Percentiles rank a stretch among this genome's conserved stretches.
Conservation (phyloP, 176 grass and related monocot genomes). For the Areca catechu region DNA sequence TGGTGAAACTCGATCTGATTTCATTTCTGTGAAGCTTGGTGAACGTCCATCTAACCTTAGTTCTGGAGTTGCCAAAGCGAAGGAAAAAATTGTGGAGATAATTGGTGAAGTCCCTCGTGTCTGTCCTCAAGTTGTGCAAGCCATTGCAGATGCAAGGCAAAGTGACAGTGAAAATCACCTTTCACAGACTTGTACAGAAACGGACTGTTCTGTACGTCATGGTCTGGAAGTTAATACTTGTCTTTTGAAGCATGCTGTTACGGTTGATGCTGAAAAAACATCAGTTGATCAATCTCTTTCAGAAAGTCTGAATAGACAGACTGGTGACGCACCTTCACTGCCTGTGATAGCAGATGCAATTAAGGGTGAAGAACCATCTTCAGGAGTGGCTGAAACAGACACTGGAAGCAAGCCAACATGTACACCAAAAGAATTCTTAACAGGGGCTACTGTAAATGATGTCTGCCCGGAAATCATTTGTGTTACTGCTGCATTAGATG, state of each 20-base stretch:
- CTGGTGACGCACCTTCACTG: constrained; percentile 1
- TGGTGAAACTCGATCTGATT: not conserved
- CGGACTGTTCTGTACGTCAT: not conserved
- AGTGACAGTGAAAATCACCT: not conserved
- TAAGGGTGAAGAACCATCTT: not conserved
- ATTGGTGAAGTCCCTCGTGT: not conserved
- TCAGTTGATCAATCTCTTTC: not conserved
- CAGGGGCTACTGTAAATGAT: no score
- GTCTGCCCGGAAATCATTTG: no score
- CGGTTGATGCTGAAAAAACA: not conserved
- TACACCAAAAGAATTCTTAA: not conserved
- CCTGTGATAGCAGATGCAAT: not conserved
- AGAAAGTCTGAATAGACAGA: not conserved
- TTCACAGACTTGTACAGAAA: not conserved
- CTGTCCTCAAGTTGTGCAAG: not conserved
- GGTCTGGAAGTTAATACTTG: not conserved
- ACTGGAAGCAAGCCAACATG: not conserved
- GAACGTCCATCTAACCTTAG: not conserved
- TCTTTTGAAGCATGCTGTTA: not conserved
- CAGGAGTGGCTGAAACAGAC: not conserved
- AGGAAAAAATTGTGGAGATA: constrained; percentile 6
- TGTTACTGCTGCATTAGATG: no score
- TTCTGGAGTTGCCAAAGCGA: not conserved
- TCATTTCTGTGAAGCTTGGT: not conserved
- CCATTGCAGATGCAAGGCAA: not conserved